Percentiles rank a stretch among this genome's conserved stretches.
phyloP scores from a whole-genome alignment of 2,329 filamentous ascomycete genomes.

The Aquanectria penicillioides region DNA sequence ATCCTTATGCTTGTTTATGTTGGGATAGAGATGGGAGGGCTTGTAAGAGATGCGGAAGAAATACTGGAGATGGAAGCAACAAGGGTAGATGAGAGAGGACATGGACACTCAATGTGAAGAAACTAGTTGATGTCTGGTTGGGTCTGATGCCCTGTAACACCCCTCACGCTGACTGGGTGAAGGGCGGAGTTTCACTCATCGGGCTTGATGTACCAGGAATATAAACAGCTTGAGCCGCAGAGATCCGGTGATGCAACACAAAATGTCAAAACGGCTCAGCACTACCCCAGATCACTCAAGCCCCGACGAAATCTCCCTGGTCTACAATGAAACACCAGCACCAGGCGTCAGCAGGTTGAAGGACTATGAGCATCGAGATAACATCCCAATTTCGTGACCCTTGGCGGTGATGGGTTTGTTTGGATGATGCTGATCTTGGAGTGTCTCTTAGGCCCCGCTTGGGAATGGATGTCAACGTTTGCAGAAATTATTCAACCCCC shows the following conservation, averaged over 20 bases:
- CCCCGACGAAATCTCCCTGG: not conserved
- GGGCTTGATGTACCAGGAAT: not conserved
- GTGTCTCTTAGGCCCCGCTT: not conserved
- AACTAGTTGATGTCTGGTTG: not conserved
- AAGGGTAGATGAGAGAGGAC: not conserved
- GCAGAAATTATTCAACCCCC: not conserved
- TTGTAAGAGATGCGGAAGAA: not conserved
- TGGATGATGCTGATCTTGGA: not conserved
- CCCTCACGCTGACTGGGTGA: no score
- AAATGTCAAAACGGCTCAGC: conserved; percentile 2
- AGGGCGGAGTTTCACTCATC: not conserved
- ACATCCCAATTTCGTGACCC: not conserved
- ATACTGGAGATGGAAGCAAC: not conserved
- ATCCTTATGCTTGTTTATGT: not conserved
- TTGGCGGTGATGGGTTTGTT: not conserved
- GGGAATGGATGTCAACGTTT: not conserved
- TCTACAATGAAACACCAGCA: not conserved
- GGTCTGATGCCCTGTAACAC: conserved; percentile 6
- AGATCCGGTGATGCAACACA: not conserved
- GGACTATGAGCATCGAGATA: not conserved
- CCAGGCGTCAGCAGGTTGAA: not conserved
- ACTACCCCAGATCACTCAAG: conserved; percentile 13
- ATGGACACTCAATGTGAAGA: not conserved
- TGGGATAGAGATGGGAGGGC: no score
- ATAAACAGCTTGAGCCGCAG: not conserved